Evolutionary conservation across 176 grass and related monocot genomes (phyloP), one percentile per base, ranked within the genome.

Genomic region (Carex myosuroides): DNA sequence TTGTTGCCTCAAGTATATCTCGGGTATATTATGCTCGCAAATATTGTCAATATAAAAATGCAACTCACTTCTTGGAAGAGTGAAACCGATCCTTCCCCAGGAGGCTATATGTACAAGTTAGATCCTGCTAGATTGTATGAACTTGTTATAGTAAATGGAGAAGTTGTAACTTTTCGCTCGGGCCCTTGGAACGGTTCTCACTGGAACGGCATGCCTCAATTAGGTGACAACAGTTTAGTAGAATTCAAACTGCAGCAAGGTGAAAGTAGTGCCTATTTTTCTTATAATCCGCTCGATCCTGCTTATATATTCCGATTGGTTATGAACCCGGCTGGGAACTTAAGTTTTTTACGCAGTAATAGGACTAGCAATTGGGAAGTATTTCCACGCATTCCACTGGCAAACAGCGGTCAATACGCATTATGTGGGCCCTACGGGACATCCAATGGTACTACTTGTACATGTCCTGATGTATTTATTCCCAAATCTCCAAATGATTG

Each of bases 141-240:
- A 82, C 80, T 82, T 82, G 80, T 82, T 48, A 82, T 82, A 82
- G 14, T 64, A 67, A 1, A 53, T 16, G 80, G 60, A 67, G 20
- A 3, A 14, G 26, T 1, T 16, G 80, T 82, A 32, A 82, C 14
- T 64, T 82, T 66, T 53, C 80, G 80, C 44, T 32, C 80, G 0
- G 80, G 80, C 6, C 80, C 80, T 82, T 82, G 80, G 80, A 82
- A 50, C 9, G 80, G 80, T 26, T 64, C 59, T 67, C 80, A 48
- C 11, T 82, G 80, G 80, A 82, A 82, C 4, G 80, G 80, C 44
- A 64, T 82, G 60, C 41, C 80, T 53, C 6, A 48, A 22, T 26
- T 46, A 82, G 60, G 39, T 8, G 80, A 67, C 32, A 37, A 65
- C 39, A 65, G 37, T 66, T 64, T 18, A 66, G 59, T 82, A 46